A percentile compares a stretch with the other conserved stretches of the same genome.
Evolutionary conservation across 2,329 filamentous ascomycete species (phyloP).

Genomic region (Alternaria sp.): DNA sequence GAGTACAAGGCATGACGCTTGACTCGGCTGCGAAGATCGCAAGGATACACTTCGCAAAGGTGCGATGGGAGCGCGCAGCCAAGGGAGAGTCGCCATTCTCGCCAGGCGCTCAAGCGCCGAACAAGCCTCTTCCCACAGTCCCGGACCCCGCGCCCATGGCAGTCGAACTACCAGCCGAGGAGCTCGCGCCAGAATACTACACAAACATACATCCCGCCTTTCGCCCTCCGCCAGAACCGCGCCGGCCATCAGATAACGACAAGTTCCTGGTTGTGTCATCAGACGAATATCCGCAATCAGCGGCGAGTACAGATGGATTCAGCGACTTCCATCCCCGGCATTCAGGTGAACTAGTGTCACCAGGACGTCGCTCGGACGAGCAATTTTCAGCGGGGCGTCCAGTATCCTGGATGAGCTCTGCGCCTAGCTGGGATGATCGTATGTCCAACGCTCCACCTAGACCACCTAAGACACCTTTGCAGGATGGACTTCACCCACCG

Average conservation of each 20-base stretch:
- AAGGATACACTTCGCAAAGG: constrained; percentile 79
- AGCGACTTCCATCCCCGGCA: constrained; percentile 38
- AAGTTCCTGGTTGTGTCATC: constrained; percentile 64
- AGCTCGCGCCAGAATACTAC: constrained; percentile 50
- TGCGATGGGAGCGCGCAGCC: constrained; percentile 64
- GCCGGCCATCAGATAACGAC: constrained; percentile 49
- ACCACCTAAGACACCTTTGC: constrained; percentile 50
- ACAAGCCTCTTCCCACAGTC: constrained; percentile 42
- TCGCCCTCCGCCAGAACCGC: constrained; percentile 44
- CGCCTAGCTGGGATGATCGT: constrained; percentile 35
- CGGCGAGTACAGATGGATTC: constrained; percentile 46
- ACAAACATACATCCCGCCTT: constrained; percentile 27
- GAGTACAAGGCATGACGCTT: constrained; percentile 78
- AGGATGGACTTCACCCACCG: constrained; percentile 27
- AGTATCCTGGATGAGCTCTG: constrained; percentile 33
- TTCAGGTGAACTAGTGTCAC: constrained; percentile 71
- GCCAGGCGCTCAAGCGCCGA: constrained; percentile 33
- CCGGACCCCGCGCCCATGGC: constrained; percentile 55
- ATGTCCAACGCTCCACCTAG: constrained; percentile 41
- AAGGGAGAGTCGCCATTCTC: constrained; percentile 35
- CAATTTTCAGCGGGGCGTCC: constrained; percentile 33
- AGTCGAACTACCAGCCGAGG: constrained; percentile 66
- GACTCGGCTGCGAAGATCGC: constrained; percentile 80
- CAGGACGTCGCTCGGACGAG: constrained; percentile 41
- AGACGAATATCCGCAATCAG: constrained; percentile 59